Conservation (phyloP, 352 stramenopile genomes). For the Phytophthora vignae region DNA sequence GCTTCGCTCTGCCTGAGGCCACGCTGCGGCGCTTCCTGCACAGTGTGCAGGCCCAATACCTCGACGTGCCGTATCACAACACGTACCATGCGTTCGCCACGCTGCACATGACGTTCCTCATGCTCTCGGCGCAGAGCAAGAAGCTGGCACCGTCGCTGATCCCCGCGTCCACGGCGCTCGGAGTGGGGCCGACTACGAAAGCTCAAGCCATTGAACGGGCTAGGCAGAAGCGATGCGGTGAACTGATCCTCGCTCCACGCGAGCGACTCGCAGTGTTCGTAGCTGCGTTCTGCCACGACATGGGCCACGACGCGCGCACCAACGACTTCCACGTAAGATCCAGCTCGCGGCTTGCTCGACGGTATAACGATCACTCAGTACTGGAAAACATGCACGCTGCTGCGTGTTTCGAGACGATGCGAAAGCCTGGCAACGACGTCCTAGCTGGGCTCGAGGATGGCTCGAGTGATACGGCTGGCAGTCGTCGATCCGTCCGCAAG, state of each 20-base stretch:
- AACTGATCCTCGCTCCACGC: slow-evolving; percentile 53
- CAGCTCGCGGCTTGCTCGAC: slow-evolving; percentile 76
- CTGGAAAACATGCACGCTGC: slow-evolving; percentile 91
- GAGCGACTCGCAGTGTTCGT: slow-evolving; percentile 85
- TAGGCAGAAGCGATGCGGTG: slow-evolving; percentile 35
- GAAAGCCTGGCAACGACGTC: slow-evolving; percentile 72
- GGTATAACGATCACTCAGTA: slow-evolving; percentile 91
- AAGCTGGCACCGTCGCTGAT: slow-evolving; percentile 32
- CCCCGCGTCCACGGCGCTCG: slow-evolving; percentile 27
- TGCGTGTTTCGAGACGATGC: slow-evolving; percentile 84
- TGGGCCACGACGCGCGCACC: slow-evolving; percentile 89
- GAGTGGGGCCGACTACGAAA: slow-evolving; percentile 27
- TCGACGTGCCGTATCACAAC: slow-evolving; percentile 89
- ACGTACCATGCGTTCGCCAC: slow-evolving; percentile 87
- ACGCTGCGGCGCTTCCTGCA: slow-evolving; percentile 77
- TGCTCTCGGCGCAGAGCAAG: slow-evolving; percentile 66
- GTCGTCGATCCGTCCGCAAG: slow-evolving; percentile 58
- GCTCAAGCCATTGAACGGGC: slow-evolving; percentile 28
- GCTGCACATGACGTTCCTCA: slow-evolving; percentile 82
- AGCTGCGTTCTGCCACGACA: slow-evolving; percentile 86
- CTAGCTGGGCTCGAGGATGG: slow-evolving; percentile 52
- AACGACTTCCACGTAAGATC: slow-evolving; percentile 91
- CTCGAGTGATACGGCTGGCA: slow-evolving; percentile 27
- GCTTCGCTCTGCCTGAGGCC: slow-evolving; percentile 59
- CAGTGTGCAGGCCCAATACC: slow-evolving; percentile 76